Base-by-base conservation (phyloP, 805 yeast species). In the Pichia kluyveri region DNA sequence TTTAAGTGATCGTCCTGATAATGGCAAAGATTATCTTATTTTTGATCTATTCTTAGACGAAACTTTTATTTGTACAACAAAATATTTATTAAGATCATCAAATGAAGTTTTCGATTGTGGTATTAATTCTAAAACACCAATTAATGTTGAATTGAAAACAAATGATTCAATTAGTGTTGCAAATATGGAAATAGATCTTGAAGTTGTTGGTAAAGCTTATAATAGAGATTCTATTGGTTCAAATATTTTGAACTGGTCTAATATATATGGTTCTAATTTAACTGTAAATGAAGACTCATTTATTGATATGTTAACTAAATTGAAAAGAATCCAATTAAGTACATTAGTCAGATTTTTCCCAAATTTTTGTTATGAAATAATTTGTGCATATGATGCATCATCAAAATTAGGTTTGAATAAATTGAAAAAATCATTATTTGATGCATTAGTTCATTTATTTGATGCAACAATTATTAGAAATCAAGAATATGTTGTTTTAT, bases 201-300 rank as follows among this genome's bases (percentile, higher is more conserved):
- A 76, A 45, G 86, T 84, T 60, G 78, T 81, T 47, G 96, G 96
- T 27, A 82, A 75, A 54, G 61, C 68, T 15, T 83, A 69, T 65
- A 84, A 85, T 56, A 65, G 79, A 18, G 87, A 82, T 50, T 45
- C 66, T 7, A 65, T 81, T 4, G 69, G 83, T 49, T 77, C 75
- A 40, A 70, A 72, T 32, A 65, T 86, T 42, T 60, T 81, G 53
- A 71, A 73, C 50, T 79, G 82, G 76, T 76, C 69, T 49, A 60
- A 70, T 37, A 61, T 72, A 27, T 72, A 72, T 55, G 75, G 72
- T 50, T 62, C 62, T 3, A 75, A 71, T 26, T 56, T 66, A 9
- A 62, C 62, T 44, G 71, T 69, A 8, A 51, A 55, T 19, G 60
- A 71, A 50, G 69, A 69, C 45, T 73, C 72, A 43, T 69, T 82